Base-by-base conservation (phyloP, 1,284 basidiomycete genomes). In the Omphalotus olearius region DNA sequence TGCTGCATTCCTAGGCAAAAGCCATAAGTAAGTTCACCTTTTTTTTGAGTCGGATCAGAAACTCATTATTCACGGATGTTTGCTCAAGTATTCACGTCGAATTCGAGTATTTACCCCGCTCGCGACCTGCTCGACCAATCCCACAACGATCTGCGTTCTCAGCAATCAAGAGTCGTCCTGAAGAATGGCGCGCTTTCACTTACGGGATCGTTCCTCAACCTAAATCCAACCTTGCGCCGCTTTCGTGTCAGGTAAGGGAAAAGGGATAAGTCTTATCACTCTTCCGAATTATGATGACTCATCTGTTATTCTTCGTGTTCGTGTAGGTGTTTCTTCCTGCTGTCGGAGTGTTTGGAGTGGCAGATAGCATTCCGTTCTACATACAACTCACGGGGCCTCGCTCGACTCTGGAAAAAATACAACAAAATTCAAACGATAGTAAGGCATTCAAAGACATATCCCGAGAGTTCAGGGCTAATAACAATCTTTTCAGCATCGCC, bases 351-450 rank as follows among this genome's bases (percentile, higher is more conserved):
- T 55, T 45, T 42, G 50, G 42, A 9, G 41, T 55, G 17, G 52
- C 23, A 38, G 54, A 55, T n/a, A 41, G 50, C 3, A 55, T 55
- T 35, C 50, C 50, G 13, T 55, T 52, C 26, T 50, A 55, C 35
- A 20, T 55, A n/a, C 54, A 55, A 41, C 30, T 55, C 4, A 17
- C 41, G 6, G 50, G 47, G 45, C 20, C 50, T 43, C 35, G 38
- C 40, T 35, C 36, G n/a, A 33, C 50, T 45, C 35, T 52, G 16
- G 39, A 41, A 33, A 45, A 40, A 36, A 16, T 47, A 13, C 39
- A 44, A n/a, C 14, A 33, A 36, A 28, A 37, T 40, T 9, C 7
- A 46, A 14, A 42, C 13, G 18, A 26, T 25, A 50, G 48, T 50
- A 20, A 50, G 48, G 26, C 17, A 25, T 2, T 17, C 28, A 14